Evolutionary conservation across 805 yeast genomes (phyloP).

Genomic region (Danielia oregonensis): DNA sequence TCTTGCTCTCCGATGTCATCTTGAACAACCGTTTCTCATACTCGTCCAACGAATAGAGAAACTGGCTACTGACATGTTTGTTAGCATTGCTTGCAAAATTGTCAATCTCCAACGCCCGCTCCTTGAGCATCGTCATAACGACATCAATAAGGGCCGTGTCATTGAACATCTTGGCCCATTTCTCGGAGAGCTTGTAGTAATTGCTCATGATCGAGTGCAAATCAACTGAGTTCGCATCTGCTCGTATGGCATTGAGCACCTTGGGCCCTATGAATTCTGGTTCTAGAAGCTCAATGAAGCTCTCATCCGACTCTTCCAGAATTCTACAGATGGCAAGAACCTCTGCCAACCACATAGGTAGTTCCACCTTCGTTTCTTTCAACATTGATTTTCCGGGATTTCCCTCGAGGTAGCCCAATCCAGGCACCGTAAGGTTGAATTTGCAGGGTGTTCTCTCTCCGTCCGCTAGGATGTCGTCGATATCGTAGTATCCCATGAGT

Average conservation of each 20-base stretch:
- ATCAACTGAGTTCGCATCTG: constrained; percentile 66
- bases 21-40: constrained; percentile 64
- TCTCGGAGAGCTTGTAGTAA: constrained; percentile 65
- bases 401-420: constrained; percentile 83
- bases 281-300: constrained; percentile 62
- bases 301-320: constrained; percentile 34
- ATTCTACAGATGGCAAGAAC: constrained; percentile 53
- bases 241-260: constrained; percentile 77
- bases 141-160: constrained; percentile 60
- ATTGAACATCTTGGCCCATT: constrained; percentile 72
- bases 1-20: constrained; percentile 46
- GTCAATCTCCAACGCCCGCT: constrained; percentile 67
- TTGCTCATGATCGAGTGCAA: constrained; percentile 61
- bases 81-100: constrained; percentile 59
- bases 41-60: constrained; percentile 68
- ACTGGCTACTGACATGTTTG: constrained; percentile 46
- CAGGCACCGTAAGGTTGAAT: constrained; percentile 75
- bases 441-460: constrained; percentile 73
- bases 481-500: constrained; percentile 54
- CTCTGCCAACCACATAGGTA: constrained; percentile 89
- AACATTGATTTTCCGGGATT: constrained; percentile 61
- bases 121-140: constrained; percentile 49
- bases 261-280: constrained; percentile 67
- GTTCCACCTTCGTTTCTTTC: constrained; percentile 61
- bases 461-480: constrained; percentile 73